These are phyloP conservation scores for Penicillium argentinense DNA, from an alignment of 495 filamentous ascomycete genomes.

Conservation along the genomic window DNA sequence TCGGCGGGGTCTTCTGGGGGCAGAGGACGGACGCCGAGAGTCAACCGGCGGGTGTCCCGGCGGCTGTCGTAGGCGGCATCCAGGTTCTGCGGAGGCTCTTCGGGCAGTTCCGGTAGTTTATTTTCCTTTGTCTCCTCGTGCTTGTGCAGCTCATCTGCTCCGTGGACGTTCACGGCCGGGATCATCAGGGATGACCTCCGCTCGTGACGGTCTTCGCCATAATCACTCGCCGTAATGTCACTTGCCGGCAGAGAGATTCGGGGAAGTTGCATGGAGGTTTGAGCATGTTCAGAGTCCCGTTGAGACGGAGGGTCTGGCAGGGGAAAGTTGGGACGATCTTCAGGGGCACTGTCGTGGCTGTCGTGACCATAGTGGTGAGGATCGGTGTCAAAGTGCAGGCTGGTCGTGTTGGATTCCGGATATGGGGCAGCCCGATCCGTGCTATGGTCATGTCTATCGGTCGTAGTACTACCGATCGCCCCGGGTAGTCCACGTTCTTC, in stretches of 20 bases:
- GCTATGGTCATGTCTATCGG: conserved; percentile 37
- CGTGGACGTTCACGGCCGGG: conserved; percentile 34
- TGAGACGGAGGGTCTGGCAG: conserved; percentile 21
- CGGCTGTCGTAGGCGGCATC: conserved; percentile 32
- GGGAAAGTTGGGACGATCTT: conserved; percentile 31
- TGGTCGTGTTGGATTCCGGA: conserved; percentile 13
- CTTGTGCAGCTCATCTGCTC: conserved; percentile 21
- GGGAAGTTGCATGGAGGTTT: conserved; percentile 30
- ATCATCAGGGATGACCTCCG: conserved; percentile 38
- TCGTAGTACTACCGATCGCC: conserved; percentile 15
- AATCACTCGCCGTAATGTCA: conserved; percentile 55
- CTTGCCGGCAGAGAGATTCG: conserved; percentile 44
- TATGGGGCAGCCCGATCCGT: conserved; percentile 38
- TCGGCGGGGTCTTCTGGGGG: conserved; percentile 83
- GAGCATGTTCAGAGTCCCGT: conserved; percentile 8
- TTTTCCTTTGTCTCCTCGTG: conserved; percentile 13
- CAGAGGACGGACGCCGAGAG: conserved; percentile 88
- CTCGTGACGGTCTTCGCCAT: conserved; percentile 61
- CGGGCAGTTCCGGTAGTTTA: conserved; percentile 16
- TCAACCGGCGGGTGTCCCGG: conserved; percentile 70
- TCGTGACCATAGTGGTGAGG: conserved; percentile 3
- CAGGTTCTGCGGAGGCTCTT: conserved; percentile 26
- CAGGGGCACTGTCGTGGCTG: conserved; percentile 3
- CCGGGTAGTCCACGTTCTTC: conserved; percentile 13
- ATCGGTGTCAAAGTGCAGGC: conserved; percentile 23